Conservation (phyloP, 306 rosid genomes). For the Begonia fuchsioides region DNA sequence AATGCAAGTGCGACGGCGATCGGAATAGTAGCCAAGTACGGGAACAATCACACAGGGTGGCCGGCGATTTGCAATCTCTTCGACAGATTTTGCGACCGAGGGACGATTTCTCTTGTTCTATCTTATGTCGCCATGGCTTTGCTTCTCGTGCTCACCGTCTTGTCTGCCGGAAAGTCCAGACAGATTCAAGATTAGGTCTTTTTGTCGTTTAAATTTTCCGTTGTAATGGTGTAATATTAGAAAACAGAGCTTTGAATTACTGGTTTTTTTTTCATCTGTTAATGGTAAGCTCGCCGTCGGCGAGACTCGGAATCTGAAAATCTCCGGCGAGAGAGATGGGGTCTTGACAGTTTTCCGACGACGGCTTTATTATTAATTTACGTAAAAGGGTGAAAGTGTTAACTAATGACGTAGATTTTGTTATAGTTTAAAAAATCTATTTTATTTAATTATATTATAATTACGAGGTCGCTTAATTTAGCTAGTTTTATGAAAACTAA, state of each 20-base stretch:
- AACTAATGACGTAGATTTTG: too few relatives aligned
- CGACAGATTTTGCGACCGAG: slow-evolving; percentile 19
- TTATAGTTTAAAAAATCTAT: too few relatives aligned
- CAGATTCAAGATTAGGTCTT: slow-evolving; percentile 8
- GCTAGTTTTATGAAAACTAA: too few relatives aligned
- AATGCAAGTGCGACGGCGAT: slow-evolving; percentile 35
- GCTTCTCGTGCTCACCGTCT: slow-evolving; percentile 22
- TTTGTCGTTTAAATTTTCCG: too few relatives aligned
- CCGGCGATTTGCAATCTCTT: slow-evolving; percentile 31
- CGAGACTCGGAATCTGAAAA: slow-evolving; percentile 23
- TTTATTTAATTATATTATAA: too few relatives aligned
- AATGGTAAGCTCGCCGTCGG: slow-evolving; percentile 48
- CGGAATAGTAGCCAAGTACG: slow-evolving; percentile 37
- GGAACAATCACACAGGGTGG: slow-evolving; percentile 39
- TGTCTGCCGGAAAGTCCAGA: slow-evolving; percentile 26
- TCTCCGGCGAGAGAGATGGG: slow-evolving; percentile 32
- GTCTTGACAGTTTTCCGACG: too few relatives aligned
- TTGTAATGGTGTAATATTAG: too few relatives aligned
- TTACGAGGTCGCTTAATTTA: too few relatives aligned
- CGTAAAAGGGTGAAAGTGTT: too few relatives aligned
- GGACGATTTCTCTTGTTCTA: slow-evolving; percentile 17
- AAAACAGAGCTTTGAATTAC: too few relatives aligned
- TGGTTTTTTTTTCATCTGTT: too few relatives aligned
- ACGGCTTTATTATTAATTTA: too few relatives aligned
- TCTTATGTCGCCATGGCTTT: slow-evolving; percentile 26